Evolutionary conservation across 306 rosid genomes (phyloP).

Genomic region (Canavalia ensiformis): DNA sequence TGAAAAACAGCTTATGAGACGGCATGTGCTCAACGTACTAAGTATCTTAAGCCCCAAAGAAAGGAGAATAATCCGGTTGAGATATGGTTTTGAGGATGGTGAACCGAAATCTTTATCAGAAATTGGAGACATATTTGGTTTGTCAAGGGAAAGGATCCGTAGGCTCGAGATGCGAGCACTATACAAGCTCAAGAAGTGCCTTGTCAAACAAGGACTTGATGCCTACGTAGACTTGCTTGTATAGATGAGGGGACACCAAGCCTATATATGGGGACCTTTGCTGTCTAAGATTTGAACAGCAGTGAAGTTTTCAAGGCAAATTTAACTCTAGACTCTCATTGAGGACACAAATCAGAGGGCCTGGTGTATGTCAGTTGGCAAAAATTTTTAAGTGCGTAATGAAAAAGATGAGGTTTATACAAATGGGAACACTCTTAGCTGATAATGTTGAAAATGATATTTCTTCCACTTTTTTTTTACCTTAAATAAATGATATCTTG

Average conservation of each 20-base stretch:
- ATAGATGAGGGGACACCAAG: slow-evolving; percentile 37
- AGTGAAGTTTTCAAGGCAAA: slow-evolving; percentile 44
- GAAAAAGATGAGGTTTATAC: slow-evolving; percentile 33
- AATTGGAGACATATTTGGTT: slow-evolving; percentile 73
- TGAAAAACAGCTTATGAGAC: slow-evolving; percentile 81
- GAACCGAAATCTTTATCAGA: slow-evolving; percentile 68
- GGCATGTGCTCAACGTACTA: slow-evolving; percentile 71
- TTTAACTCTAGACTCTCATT: not conserved
- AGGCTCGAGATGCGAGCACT: slow-evolving; percentile 73
- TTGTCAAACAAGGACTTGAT: slow-evolving; percentile 70
- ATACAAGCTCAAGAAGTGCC: slow-evolving; percentile 76
- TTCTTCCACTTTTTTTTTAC: slow-evolving; percentile 11
- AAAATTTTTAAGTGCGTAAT: slow-evolving; percentile 15
- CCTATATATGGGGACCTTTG: no score
- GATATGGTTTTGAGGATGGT: slow-evolving; percentile 83
- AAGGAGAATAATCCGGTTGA: slow-evolving; percentile 75
- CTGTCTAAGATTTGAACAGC: not conserved
- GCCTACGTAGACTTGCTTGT: slow-evolving; percentile 74
- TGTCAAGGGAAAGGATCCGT: slow-evolving; percentile 86
- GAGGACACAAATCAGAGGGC: slow-evolving; percentile 6
- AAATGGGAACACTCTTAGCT: slow-evolving; percentile 29
- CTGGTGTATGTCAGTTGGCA: not conserved
- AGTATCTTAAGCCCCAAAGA: slow-evolving; percentile 68
- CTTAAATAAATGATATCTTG: slow-evolving; percentile 25
- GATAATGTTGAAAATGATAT: slow-evolving; percentile 24